A percentile compares a stretch with the other conserved stretches of the same genome.
These are phyloP conservation scores for Xylaria sp. DNA, from an alignment of 2,329 filamentous ascomycete species.

Conservation along the genomic window DNA sequence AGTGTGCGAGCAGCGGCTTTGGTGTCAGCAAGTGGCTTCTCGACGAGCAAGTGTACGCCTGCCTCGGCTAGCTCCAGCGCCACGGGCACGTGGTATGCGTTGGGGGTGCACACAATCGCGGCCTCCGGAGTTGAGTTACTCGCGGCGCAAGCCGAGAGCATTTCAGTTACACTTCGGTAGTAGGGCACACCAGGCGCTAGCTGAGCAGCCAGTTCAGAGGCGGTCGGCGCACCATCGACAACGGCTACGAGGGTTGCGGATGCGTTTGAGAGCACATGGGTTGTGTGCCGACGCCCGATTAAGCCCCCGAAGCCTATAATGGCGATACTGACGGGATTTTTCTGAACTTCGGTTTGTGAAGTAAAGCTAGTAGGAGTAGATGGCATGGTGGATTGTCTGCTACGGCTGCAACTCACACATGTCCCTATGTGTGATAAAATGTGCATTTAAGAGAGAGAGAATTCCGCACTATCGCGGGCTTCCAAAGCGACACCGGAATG, in stretches of 20 bases:
- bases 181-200: slow-evolving; percentile 16
- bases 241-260: slow-evolving; percentile 9
- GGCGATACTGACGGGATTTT: slow-evolving; percentile 11
- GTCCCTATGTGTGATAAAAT: neutral
- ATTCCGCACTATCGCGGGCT: neutral
- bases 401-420: neutral
- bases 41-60: slow-evolving; percentile 20
- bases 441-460: neutral
- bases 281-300: slow-evolving; percentile 16
- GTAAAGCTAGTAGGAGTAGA: neutral
- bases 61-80: slow-evolving; percentile 14
- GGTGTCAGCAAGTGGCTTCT: slow-evolving; percentile 19
- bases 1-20: neutral
- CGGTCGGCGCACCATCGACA: slow-evolving; percentile 16
- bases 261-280: slow-evolving; percentile 11
- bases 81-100: slow-evolving; percentile 18
- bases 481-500: neutral
- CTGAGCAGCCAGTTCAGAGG: slow-evolving; percentile 8
- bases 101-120: slow-evolving; percentile 19
- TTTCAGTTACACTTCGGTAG: slow-evolving; percentile 13
- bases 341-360: neutral
- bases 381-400: neutral
- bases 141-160: slow-evolving; percentile 12
- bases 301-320: slow-evolving; percentile 16
- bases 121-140: neutral